A percentile compares a stretch with the other conserved stretches of the same genome.
Conservation (phyloP, 2,329 filamentous ascomycete species). For the Ophiostoma perfectum region DNA sequence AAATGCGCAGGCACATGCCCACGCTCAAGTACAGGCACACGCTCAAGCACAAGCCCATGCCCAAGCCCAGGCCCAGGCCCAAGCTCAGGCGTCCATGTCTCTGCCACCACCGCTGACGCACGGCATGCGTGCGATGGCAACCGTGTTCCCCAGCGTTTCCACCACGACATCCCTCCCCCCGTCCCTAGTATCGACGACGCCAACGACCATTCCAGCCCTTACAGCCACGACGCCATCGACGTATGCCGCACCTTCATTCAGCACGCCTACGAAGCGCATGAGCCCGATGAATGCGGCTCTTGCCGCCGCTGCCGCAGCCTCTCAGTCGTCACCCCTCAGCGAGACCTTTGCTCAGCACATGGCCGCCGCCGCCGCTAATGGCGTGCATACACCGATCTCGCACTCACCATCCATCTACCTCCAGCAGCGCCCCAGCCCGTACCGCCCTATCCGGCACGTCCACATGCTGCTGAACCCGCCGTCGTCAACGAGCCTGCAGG, state of each 20-base stretch:
- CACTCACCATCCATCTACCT: slow-evolving; percentile 85
- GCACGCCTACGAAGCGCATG: slow-evolving; percentile 50
- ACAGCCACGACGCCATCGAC: slow-evolving; percentile 21
- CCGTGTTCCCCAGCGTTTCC: slow-evolving; percentile 50
- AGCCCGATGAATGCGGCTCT: slow-evolving; percentile 43
- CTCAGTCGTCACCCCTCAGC: slow-evolving; percentile 38
- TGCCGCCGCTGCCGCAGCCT: slow-evolving; percentile 34
- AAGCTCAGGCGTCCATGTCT: slow-evolving; percentile 46
- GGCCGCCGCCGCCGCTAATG: slow-evolving; percentile 24
- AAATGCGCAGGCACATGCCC: background rate
- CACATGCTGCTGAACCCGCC: slow-evolving; percentile 88
- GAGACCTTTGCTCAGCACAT: slow-evolving; percentile 40
- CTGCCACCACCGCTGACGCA: slow-evolving; percentile 59
- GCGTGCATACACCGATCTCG: slow-evolving; percentile 59
- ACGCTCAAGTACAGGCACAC: background rate
- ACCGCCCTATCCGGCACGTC: slow-evolving; percentile 82
- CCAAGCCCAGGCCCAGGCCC: slow-evolving; percentile 21
- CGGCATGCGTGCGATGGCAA: slow-evolving; percentile 66
- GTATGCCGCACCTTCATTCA: slow-evolving; percentile 34
- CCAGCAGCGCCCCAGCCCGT: slow-evolving; percentile 83
- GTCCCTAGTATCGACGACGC: slow-evolving; percentile 14
- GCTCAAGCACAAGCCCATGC: background rate
- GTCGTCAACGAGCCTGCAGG: slow-evolving; percentile 70
- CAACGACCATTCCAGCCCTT: background rate
- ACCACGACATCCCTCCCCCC: slow-evolving; percentile 16